Evolutionary conservation across 2,329 filamentous ascomycete species (phyloP).

Genomic region (Cadophora sp.): DNA sequence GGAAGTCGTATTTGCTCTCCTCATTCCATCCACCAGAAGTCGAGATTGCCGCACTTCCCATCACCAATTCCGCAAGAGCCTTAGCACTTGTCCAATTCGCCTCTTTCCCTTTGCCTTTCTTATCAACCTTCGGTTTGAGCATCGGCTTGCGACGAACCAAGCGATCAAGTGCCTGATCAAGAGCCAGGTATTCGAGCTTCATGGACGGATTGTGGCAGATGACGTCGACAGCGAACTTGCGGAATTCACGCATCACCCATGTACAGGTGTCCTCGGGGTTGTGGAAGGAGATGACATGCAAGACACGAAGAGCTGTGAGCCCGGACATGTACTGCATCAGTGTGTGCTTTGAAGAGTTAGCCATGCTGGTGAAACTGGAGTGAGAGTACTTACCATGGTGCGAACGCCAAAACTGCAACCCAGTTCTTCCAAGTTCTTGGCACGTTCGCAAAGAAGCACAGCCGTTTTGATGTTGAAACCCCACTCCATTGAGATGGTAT

Average conservation of each 20-base stretch:
- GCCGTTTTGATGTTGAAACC: slow-evolving; percentile 62
- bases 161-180: slow-evolving; percentile 56
- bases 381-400: slow-evolving; percentile 55
- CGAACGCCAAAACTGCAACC: slow-evolving; percentile 60
- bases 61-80: slow-evolving; percentile 18
- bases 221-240: slow-evolving; percentile 64
- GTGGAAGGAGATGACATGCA: slow-evolving; percentile 61
- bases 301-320: slow-evolving; percentile 56
- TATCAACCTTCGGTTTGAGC: slow-evolving; percentile 38
- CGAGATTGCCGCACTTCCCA: background rate
- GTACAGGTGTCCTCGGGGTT: slow-evolving; percentile 62
- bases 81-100: slow-evolving; percentile 13
- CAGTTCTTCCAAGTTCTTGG: slow-evolving; percentile 59
- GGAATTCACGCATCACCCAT: slow-evolving; percentile 62
- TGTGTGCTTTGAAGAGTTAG: slow-evolving; percentile 53
- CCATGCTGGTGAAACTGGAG: background rate
- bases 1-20: slow-evolving; percentile 34
- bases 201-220: slow-evolving; percentile 60
- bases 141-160: slow-evolving; percentile 48
- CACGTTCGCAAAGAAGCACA: slow-evolving; percentile 58
- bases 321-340: slow-evolving; percentile 61
- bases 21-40: slow-evolving; percentile 1
- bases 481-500: slow-evolving; percentile 56
- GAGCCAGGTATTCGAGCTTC: slow-evolving; percentile 64
- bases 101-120: slow-evolving; percentile 48